A percentile compares a stretch with the other conserved stretches of the same genome.
Evolutionary conservation across 2,329 filamentous ascomycete genomes (phyloP).

Genomic region (Rutstroemia sp.): DNA sequence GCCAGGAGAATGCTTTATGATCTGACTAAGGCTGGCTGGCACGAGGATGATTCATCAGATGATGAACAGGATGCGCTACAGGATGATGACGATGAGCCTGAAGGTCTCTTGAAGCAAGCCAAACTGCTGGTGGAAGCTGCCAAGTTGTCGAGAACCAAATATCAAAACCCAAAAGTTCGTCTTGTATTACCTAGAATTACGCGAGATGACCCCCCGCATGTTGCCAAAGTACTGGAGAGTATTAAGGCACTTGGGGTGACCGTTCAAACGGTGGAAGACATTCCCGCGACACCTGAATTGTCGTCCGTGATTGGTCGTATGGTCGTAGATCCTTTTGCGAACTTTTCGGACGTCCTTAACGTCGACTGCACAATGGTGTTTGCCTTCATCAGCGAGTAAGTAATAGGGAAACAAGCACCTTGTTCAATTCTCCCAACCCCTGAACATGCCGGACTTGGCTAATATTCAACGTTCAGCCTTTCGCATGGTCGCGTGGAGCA

Average conservation of each 20-base stretch:
- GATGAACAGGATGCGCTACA: slow-evolving; percentile 33
- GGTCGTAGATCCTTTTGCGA: slow-evolving; percentile 32
- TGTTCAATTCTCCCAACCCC: not conserved
- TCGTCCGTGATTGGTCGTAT: slow-evolving; percentile 27
- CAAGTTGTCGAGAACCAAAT: slow-evolving; percentile 46
- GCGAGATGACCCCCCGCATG: slow-evolving; percentile 38
- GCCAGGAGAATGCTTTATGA: slow-evolving; percentile 59
- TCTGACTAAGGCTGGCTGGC: slow-evolving; percentile 61
- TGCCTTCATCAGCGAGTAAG: slow-evolving; percentile 54
- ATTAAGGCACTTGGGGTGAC: slow-evolving; percentile 41
- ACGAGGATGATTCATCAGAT: slow-evolving; percentile 36
- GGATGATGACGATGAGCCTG: slow-evolving; percentile 30
- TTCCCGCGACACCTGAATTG: slow-evolving; percentile 16
- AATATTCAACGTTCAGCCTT: slow-evolving; percentile 30
- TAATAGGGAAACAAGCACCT: not conserved
- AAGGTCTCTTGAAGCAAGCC: slow-evolving; percentile 52
- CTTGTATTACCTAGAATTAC: slow-evolving; percentile 54
- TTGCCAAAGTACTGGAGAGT: slow-evolving; percentile 48
- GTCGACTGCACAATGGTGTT: slow-evolving; percentile 60
- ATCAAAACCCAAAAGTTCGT: slow-evolving; percentile 50
- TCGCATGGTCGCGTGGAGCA: slow-evolving; percentile 29
- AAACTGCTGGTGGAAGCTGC: slow-evolving; percentile 51
- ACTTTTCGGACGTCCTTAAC: slow-evolving; percentile 40
- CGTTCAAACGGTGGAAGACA: slow-evolving; percentile 25
- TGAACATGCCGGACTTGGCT: not conserved